Base-by-base conservation (phyloP, 768 basidiomycete genomes). In the Favolaschia claudopus region DNA sequence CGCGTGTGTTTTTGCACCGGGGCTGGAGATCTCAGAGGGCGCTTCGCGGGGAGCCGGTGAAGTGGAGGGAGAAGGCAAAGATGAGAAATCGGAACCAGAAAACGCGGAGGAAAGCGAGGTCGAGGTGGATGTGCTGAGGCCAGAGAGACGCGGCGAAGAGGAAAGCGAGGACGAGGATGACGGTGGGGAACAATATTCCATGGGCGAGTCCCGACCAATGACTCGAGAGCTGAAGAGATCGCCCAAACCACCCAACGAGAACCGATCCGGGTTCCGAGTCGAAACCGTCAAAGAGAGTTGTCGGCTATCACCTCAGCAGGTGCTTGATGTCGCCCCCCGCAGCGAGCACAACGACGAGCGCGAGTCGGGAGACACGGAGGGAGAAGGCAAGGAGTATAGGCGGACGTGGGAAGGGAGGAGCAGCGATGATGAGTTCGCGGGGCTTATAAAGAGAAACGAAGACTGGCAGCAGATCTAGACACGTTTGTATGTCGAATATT, bases 1-100 rank as follows among this genome's bases (percentile, higher is more conserved):
- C 10, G 81, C 79, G 64, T 79, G 71, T 10, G 83, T 85, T 72
- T 82, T 84, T 37, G 76, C 50, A 20, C 63, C 63, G n/a, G 63
- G 63, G 19, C 45, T 60, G 32, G 28, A 25, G 37, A 56, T 48
- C 19, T 64, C 63, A n/a, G 63, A 56, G 12, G 54, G 45, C 24
- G 31, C 39, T 1, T 64, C 62, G 38, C 58, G 58, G 28, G 58
- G 62, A 2, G 62, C 42, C 14, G 62, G 62, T 2, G 62, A 64
- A 27, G 56, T 31, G 36, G 62, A 64, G 3, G 63, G 63, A n/a
- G 63, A 64, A 1, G 63, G 63, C 8, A 64, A 33, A 27, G 58
- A 64, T 1, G 58, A 64, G 13, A 64, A 43, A 7, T 64, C 63
- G 25, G 63, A 64, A 13, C 63, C 55, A 10, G 63, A 64, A 40